Evolutionary conservation across 139 green algal genomes (phyloP), one percentile per base, ranked within the genome.

Genomic region (Volvox africanus): DNA sequence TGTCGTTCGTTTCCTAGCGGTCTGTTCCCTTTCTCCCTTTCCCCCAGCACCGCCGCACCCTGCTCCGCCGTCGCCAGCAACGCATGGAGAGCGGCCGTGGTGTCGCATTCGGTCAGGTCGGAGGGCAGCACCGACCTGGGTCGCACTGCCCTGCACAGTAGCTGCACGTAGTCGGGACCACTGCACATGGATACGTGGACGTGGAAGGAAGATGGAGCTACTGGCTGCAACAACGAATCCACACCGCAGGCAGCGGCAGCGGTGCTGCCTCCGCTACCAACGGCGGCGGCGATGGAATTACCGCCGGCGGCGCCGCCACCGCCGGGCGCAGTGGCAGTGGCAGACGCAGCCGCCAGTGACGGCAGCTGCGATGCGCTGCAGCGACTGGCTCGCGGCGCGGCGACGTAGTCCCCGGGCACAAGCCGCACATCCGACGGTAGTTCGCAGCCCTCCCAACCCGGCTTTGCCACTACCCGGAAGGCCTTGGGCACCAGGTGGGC

Each of bases 391-490:
- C 86, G n/a, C 55, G 55, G 67, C 26, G 37, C 67, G 0, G 80
- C 61, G 44, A 61, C 62, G 37, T 88, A 93, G 67, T 88, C 61
- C 26, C 44, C 35, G 12, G 90, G 90, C 90, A 83, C 78, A 20
- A 92, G 28, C 26, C 80, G 78, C 33, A 91, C 30, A 36, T 78
- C 81, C 0, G 80, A 1, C 1, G 68, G 17, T n/a, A 87, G 75
- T 61, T 83, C 55, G 32, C 14, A 35, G 55, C 75, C 75, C 35
- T 90, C 73, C 86, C 86, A 85, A 76, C 86, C 86, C 0, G 73
- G 30, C 88, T 98, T 99, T 61, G 77, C 61, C 86, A 97, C 95
- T 26, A 98, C 82, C 61, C 97, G 96, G 88, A 98, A 98, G 13
- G 83, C 75, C 2, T 91, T 94, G 17, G 96, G 95, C 61, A 95